Evolutionary conservation across 202 grass and related monocot species (phyloP).

Genomic region (Sporobolus alterniflorus): DNA sequence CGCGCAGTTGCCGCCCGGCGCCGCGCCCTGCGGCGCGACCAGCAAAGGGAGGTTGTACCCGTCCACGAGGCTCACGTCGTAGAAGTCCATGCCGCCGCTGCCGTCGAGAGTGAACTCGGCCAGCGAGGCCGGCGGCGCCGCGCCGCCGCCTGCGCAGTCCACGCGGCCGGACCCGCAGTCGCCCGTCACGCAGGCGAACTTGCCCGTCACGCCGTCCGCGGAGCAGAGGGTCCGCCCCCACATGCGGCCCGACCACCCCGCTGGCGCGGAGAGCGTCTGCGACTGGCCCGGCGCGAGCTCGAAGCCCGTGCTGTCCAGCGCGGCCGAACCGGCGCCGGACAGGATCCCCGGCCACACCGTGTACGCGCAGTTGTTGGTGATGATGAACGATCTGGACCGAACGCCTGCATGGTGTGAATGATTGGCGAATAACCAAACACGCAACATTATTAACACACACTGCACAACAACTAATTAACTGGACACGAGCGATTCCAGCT

Average conservation of each 20-base stretch:
- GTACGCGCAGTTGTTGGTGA: slow-evolving; percentile 54
- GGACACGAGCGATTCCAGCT: too few relatives aligned
- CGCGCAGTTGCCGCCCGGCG: slow-evolving; percentile 30
- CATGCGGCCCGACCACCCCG: too few relatives aligned
- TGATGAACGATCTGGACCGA: slow-evolving; percentile 2
- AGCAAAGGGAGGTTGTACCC: slow-evolving; percentile 64
- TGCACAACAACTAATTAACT: not conserved
- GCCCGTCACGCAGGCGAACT: too few relatives aligned
- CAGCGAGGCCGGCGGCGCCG: slow-evolving; percentile 35
- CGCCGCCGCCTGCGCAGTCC: too few relatives aligned
- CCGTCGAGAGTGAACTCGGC: slow-evolving; percentile 64
- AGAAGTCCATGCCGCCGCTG: slow-evolving; percentile 55
- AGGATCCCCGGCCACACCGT: slow-evolving; percentile 57
- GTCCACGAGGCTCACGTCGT: slow-evolving; percentile 59
- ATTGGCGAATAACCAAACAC: not conserved
- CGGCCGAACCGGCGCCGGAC: slow-evolving; percentile 12
- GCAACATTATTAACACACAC: not conserved
- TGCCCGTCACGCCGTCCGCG: too few relatives aligned
- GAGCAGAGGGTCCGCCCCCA: too few relatives aligned
- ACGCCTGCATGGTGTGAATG: too few relatives aligned
- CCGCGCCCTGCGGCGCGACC: slow-evolving; percentile 39
- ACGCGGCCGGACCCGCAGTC: too few relatives aligned
- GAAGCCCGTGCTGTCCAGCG: slow-evolving; percentile 41
- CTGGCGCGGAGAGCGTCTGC: too few relatives aligned
- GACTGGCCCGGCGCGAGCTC: not conserved